A percentile compares a stretch with the other conserved stretches of the same genome.
Conservation (phyloP, 2,329 filamentous ascomycete genomes). For the Fusarium nanum region DNA sequence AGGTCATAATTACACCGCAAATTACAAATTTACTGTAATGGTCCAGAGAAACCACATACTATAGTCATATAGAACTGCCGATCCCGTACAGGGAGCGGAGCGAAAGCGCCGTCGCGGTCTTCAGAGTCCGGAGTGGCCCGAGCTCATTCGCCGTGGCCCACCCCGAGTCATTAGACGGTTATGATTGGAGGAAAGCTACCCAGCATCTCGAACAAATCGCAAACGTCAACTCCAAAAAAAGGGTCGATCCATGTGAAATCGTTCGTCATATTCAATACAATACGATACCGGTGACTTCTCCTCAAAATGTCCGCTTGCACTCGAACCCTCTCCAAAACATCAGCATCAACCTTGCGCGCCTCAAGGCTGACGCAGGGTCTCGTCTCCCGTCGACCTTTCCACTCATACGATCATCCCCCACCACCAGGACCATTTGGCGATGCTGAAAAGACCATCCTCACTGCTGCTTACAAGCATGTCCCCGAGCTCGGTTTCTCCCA, state of each 20-base stretch:
- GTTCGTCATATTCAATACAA: background rate
- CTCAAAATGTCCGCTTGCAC: slow-evolving; percentile 32
- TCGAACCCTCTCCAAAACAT: slow-evolving; percentile 30
- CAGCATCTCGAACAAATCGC: slow-evolving; percentile 20
- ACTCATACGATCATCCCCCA: slow-evolving; percentile 77
- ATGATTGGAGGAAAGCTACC: slow-evolving; percentile 18
- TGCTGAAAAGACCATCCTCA: slow-evolving; percentile 80
- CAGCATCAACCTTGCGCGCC: slow-evolving; percentile 27
- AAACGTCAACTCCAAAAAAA: slow-evolving; percentile 34
- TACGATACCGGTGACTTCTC: background rate
- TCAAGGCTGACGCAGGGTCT: slow-evolving; percentile 29
- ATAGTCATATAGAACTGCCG: slow-evolving; percentile 1
- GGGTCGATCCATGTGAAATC: slow-evolving; percentile 15
- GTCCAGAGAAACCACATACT: background rate
- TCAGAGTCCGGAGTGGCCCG: slow-evolving; percentile 26
- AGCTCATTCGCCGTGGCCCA: slow-evolving; percentile 25
- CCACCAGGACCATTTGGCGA: slow-evolving; percentile 70
- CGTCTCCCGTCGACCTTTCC: slow-evolving; percentile 61
- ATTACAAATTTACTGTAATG: background rate
- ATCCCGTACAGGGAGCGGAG: slow-evolving; percentile 16
- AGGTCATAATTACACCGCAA: background rate
- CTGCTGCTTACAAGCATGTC: slow-evolving; percentile 82
- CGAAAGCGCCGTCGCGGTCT: background rate
- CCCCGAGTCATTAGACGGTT: slow-evolving; percentile 1
- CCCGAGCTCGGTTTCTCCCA: slow-evolving; percentile 85